phyloP scores from a whole-genome alignment of 2,329 filamentous ascomycete genomes.

The Claviceps cyperi region DNA sequence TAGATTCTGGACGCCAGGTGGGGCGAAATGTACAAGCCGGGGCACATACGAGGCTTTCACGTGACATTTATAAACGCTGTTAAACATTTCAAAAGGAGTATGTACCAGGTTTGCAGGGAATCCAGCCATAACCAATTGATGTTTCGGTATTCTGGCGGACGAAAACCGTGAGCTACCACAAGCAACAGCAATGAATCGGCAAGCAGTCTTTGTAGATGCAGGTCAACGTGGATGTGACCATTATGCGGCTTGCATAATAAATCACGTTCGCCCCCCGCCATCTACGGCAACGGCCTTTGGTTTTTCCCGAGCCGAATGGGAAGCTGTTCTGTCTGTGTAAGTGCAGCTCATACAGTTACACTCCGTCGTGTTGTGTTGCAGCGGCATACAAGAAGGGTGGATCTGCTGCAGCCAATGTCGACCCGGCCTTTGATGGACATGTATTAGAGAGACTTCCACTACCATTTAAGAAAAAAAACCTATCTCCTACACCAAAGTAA shows the following conservation, averaged over 20 bases:
- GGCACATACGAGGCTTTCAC: neutral
- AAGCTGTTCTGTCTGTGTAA: no score
- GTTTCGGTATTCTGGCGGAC: neutral
- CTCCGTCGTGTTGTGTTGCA: no score
- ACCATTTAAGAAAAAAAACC: slow-evolving; percentile 17
- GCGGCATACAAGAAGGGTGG: slow-evolving; percentile 11
- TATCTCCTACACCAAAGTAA: slow-evolving; percentile 12
- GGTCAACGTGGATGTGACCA: neutral
- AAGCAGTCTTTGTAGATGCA: neutral
- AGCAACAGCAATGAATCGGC: neutral
- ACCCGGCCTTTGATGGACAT: slow-evolving; percentile 16
- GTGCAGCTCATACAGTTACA: no score
- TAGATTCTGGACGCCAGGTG: neutral
- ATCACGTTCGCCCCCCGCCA: neutral
- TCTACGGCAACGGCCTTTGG: neutral
- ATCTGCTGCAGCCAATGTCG: slow-evolving; percentile 17
- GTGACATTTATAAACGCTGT: neutral
- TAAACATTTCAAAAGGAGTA: neutral
- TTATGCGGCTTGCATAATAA: neutral
- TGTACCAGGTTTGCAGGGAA: neutral
- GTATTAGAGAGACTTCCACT: slow-evolving; percentile 18
- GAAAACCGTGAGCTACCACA: neutral
- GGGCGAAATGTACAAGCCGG: neutral
- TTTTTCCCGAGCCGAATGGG: neutral
- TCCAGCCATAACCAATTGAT: neutral